These are phyloP conservation scores for Ananas comosus DNA, from an alignment of 176 grass and related monocot species.

Conservation along the genomic window DNA sequence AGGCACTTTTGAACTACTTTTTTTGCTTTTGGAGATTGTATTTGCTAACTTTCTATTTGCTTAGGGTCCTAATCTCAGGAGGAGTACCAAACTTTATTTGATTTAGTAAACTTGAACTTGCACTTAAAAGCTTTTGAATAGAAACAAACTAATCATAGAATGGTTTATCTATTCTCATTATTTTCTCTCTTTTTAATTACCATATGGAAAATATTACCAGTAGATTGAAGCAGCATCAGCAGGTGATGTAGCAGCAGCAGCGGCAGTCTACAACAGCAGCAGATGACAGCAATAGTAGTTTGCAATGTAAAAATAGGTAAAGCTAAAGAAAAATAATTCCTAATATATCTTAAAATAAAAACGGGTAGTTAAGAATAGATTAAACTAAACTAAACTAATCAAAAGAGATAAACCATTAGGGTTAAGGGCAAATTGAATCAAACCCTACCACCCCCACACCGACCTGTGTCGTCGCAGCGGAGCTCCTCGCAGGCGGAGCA, in stretches of 20 bases:
- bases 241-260: too few relatives aligned
- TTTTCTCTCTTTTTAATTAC: too few relatives aligned
- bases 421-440: neutral
- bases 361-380: too few relatives aligned
- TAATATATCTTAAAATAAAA: too few relatives aligned
- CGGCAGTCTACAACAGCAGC: too few relatives aligned
- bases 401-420: neutral
- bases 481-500: conserved; percentile 79
- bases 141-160: conserved; percentile 19
- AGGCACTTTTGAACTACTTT: too few relatives aligned
- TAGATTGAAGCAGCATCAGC: too few relatives aligned
- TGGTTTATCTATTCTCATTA: conserved; percentile 22
- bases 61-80: conserved; percentile 58
- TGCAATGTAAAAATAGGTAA: too few relatives aligned
- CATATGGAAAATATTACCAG: too few relatives aligned
- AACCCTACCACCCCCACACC: neutral
- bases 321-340: too few relatives aligned
- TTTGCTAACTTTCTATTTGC: conserved; percentile 15
- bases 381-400: neutral
- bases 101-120: conserved; percentile 82
- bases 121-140: conserved; percentile 39
- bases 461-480: conserved; percentile 83
- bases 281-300: too few relatives aligned
- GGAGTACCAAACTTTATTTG: conserved; percentile 65
- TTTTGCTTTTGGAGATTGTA: neutral